A percentile compares a stretch with the other conserved stretches of the same genome.
These are phyloP conservation scores for Rhizopogon roseolus DNA, from an alignment of 768 basidiomycete species.

Conservation along the genomic window DNA sequence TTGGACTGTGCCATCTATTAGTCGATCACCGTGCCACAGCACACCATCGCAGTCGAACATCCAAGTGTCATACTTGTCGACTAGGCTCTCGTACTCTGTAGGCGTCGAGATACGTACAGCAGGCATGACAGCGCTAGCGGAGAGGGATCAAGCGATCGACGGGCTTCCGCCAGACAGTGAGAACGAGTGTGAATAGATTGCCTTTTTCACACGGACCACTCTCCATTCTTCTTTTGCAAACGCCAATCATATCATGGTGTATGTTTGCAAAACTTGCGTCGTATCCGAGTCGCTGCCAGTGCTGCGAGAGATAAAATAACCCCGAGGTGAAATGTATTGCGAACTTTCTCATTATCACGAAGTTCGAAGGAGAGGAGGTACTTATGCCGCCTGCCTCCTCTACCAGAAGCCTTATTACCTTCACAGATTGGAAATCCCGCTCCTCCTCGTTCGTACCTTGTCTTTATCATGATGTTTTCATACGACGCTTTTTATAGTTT, in stretches of 20 bases:
- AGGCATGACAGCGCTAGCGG: slow-evolving; percentile 14
- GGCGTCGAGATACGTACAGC: slow-evolving; percentile 23
- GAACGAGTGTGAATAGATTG: slow-evolving; percentile 12
- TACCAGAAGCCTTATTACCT: background rate
- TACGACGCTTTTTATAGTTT: background rate
- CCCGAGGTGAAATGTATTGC: background rate
- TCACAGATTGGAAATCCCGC: background rate
- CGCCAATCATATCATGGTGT: background rate
- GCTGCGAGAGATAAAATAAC: background rate
- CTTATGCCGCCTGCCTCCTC: background rate
- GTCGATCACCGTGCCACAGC: slow-evolving; percentile 79
- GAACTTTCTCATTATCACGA: background rate
- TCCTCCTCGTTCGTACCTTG: background rate
- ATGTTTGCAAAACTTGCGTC: too few species aligned
- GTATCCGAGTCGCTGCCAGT: background rate
- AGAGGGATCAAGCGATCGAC: background rate
- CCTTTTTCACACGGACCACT: slow-evolving; percentile 14
- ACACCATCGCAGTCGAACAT: slow-evolving; percentile 97
- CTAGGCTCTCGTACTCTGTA: slow-evolving; percentile 42
- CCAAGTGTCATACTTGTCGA: slow-evolving; percentile 85
- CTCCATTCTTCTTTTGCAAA: background rate
- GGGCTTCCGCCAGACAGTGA: background rate
- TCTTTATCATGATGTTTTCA: background rate
- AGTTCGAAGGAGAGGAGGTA: too few species aligned
- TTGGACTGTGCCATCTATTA: slow-evolving; percentile 74